Evolutionary conservation across 352 stramenopile species (phyloP), one percentile per base, ranked within the genome.

Genomic region (Phytophthora foliorum): DNA sequence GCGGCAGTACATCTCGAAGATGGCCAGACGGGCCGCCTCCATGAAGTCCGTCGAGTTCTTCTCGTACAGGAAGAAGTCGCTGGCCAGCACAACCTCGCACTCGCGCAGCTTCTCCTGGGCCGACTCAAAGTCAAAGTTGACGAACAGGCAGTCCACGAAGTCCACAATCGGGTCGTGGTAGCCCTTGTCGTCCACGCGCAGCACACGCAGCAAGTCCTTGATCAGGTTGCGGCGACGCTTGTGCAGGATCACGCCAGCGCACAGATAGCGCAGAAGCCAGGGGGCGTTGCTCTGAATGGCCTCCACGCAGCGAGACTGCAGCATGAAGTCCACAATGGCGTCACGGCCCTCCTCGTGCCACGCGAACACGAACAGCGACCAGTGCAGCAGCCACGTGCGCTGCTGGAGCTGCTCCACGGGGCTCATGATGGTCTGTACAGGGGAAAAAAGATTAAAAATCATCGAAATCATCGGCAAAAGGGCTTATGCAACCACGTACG

Each of bases 1-100:
- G 55, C 97, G 90, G 82, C 97, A 99, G 84, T 99, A 99, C 69
- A 99, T 99, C 81, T 99, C 98, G 77, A 99, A 99, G 61, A 99
- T 98, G 81, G 99, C 97, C 16, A 99, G 88, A 22, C 97, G 87
- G 16, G 97, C 97, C 36, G 97, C 91, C 77, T 99, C 97, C 96
- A 99, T 99, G 65, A 99, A 99, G 66, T 97, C 94, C n/a, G 86
- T 95, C 75, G 98, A 97, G 73, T 98, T 98, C 74, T 94, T 94
- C 78, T 95, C 87, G 75, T 93, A 92, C 32, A 99, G 82, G 81
- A 99, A 99, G 72, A 99, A 99, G 72, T 99, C 98, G 44, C 92
- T 93, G 13, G 83, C 82, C 45, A 99, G 83, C 58, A 99, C 96
- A 46, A 97, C 85, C 74, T 98, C 94, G 74, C 96, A 99, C 75